phyloP scores from a whole-genome alignment of 306 rosid species.

The Abrus precatorius region DNA sequence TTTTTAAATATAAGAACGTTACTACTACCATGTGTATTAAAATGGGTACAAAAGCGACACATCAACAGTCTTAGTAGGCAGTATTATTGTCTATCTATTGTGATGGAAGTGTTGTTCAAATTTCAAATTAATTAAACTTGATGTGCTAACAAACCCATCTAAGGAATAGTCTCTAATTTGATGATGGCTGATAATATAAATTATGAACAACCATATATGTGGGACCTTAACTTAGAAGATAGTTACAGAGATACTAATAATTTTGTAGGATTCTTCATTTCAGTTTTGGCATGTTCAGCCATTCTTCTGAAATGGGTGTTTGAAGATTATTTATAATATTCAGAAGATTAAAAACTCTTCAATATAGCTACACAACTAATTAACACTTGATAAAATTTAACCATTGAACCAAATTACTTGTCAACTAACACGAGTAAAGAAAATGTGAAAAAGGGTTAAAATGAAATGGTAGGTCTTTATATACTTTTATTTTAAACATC shows the following conservation, averaged over 20 bases:
- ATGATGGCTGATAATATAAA: not conserved
- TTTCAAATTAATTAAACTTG: not conserved
- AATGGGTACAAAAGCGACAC: not conserved
- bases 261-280: not conserved
- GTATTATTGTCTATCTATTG: not conserved
- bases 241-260: not conserved
- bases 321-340: not conserved
- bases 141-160: slow-evolving; percentile 6
- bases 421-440: not conserved
- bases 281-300: not conserved
- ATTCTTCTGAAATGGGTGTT: not conserved
- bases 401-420: not conserved
- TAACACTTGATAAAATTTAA: slow-evolving; percentile 20
- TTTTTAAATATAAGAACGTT: too few relatives aligned
- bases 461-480: slow-evolving; percentile 32
- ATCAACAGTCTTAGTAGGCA: slow-evolving; percentile 14
- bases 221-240: slow-evolving; percentile 32
- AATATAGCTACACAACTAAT: not conserved
- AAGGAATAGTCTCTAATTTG: slow-evolving; percentile 8
- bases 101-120: not conserved
- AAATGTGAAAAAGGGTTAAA: not conserved
- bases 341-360: slow-evolving; percentile 15
- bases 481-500: slow-evolving; percentile 10
- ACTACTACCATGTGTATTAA: not conserved
- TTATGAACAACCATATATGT: slow-evolving; percentile 4